Evolutionary conservation across 2,329 filamentous ascomycete genomes (phyloP), one percentile per base, ranked within the genome.

Genomic region (Nemania serpens): DNA sequence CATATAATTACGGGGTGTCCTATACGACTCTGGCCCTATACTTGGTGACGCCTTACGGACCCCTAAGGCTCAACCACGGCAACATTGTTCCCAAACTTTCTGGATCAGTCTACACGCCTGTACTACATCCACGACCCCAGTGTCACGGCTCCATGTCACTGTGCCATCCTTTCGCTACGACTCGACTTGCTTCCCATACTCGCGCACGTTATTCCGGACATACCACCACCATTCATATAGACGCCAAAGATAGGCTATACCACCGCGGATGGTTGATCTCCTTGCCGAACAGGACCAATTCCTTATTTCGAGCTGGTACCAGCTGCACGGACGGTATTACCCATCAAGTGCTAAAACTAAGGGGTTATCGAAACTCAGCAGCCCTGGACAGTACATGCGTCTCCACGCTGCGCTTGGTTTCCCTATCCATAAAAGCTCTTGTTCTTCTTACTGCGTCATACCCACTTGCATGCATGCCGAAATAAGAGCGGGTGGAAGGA

Each of bases 381-480:
- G 25, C 37, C 6, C 41, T 46, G 12, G 20, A 34, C 37, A 34
- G 18, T 11, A 48, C 33, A n/a, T 39, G 5, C 20, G 10, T 53
- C 5, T 18, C 12, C 37, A 50, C 53, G 45, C 17, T 15, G 37
- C 52, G 25, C 53, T 57, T 20, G 45, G 29, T 34, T 52, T 52
- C 45, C 22, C 48, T 50, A 29, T 29, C 25, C 29, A 48, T 20
- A 63, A 59, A 61, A 66, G 51, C 55, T 52, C 37, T 57, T 55
- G 18, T 50, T 59, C 48, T 55, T 59, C 22, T 18, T 39, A 52
- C 34, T 54, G 53, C 51, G 52, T 64, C 58, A 66, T 64, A 64
- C 64, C 64, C 64, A 58, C 46, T 54, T 56, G 58, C 47, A 53
- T 61, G 61, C 42, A 56, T 45, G 42, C 39, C 33, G 50, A 51